Base-by-base conservation (phyloP, 75 land plant species). In the Selaginella moellendorffii region DNA sequence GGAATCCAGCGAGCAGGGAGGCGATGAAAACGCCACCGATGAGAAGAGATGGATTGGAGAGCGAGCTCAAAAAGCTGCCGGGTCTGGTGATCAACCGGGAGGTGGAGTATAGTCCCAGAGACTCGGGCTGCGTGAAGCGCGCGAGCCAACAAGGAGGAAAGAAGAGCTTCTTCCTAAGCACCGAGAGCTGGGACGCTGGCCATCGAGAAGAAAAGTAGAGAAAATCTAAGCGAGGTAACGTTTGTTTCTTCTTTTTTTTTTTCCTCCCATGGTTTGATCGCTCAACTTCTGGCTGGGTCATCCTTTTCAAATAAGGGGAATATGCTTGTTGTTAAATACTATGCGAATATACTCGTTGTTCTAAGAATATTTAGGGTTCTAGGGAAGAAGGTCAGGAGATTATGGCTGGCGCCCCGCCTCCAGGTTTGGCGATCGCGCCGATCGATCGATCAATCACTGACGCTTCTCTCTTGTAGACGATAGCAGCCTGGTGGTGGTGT, bases 401-500 rank as follows among this genome's bases (percentile, higher is more conserved):
- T 36, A 36, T 36, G 46, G 46, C 46, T 36, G 46, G 46, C 46
- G 46, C 46, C 46, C 46, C 46, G 46, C 46, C 46, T 36, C 46
- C 46, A 36, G 46, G 46, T 36, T 36, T 36, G 46, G 46, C 46
- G 46, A 36, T 36, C 46, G 46, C 46, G 46, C 46, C 46, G 46
- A 36, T 24, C 24, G 63, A 28, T 24, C 63, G 28, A 25, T 20
- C 24, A 56, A 56, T 20, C 24, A 20, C 20, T 56, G 60, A 56
- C 24, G 60, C 60, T 20, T 62, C 26, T 31, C 25, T 25, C 53
- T 24, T 63, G 76, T 84, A 83, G 97, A 92, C 72, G 97, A 92
- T 62, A 84, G 85, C 27, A 92, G 97, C 68, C 80, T 81, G 29
- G 66, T 88, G 52, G 68, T 92, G 71, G 78, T 88, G 2, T 62